phyloP scores from a whole-genome alignment of 805 yeast genomes.

The Candida broadrunensis region DNA sequence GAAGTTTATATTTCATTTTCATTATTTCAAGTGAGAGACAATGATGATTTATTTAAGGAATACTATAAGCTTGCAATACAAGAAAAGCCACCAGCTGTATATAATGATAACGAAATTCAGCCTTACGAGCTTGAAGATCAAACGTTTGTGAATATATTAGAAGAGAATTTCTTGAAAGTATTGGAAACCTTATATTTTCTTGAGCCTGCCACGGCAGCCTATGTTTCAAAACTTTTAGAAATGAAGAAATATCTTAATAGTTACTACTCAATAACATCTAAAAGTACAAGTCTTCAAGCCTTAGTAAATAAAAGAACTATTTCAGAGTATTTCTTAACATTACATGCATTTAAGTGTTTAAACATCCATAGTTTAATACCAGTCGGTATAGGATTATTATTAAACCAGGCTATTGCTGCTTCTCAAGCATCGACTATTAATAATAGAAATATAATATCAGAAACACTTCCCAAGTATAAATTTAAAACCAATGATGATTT shows the following conservation, averaged over 20 bases:
- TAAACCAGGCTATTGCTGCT: constrained; percentile 38
- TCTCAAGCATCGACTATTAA: constrained; percentile 37
- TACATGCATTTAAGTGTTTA: constrained; percentile 54
- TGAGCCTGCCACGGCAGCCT: constrained; percentile 64
- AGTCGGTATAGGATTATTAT: constrained; percentile 63
- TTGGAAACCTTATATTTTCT: constrained; percentile 57
- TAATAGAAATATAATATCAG: constrained; percentile 42
- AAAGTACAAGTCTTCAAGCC: constrained; percentile 7
- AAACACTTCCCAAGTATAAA: constrained; percentile 57
- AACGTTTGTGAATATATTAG: constrained; percentile 52
- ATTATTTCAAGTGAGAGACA: constrained; percentile 57
- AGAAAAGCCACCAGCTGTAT: constrained; percentile 25
- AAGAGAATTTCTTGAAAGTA: constrained; percentile 54
- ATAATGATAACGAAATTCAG: constrained; percentile 31
- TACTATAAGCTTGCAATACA: constrained; percentile 30
- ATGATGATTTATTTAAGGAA: constrained; percentile 26
- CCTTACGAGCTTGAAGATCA: constrained; percentile 14
- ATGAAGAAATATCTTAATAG: constrained; percentile 54
- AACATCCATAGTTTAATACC: constrained; percentile 55
- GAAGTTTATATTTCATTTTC: constrained; percentile 59
- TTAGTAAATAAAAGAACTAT: constrained; percentile 26
- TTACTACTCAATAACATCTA: constrained; percentile 22
- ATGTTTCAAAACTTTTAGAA: constrained; percentile 58
- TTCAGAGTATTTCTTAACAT: constrained; percentile 55
- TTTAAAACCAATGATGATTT: constrained; percentile 70